phyloP scores from a whole-genome alignment of 805 yeast genomes.

The Grigorovia yakushimaensis region DNA sequence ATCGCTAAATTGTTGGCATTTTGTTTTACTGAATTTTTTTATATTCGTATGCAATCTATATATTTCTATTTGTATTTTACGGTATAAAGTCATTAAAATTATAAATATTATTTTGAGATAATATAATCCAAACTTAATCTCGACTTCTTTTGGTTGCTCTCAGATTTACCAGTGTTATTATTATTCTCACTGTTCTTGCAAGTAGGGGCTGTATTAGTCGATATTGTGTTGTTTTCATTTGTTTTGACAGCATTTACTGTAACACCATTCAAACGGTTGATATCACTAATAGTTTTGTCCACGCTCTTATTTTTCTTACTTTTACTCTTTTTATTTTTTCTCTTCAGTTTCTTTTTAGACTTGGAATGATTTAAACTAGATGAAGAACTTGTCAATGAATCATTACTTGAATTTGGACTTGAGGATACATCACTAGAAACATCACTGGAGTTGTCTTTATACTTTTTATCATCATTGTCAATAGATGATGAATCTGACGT shows the following conservation, averaged over 20 bases:
- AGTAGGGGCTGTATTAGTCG: no score
- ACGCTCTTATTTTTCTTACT: not conserved
- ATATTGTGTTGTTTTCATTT: no score
- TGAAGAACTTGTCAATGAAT: not conserved
- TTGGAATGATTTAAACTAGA: not conserved
- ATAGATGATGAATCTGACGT: not conserved
- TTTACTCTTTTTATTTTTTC: not conserved
- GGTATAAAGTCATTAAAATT: not conserved
- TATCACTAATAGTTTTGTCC: not conserved
- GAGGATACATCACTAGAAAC: not conserved
- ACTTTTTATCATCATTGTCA: not conserved
- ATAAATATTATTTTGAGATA: not conserved
- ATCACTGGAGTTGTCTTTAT: not conserved
- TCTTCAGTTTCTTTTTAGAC: not conserved
- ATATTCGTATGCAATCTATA: not conserved
- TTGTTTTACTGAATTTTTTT: no score
- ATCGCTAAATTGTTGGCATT: no score
- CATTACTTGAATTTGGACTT: not conserved
- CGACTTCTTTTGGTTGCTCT: not conserved
- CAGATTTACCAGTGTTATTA: not conserved
- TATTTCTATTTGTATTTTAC: not conserved
- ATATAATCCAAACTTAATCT: constrained; percentile 5
- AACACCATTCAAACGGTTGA: no score
- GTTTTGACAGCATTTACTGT: no score
- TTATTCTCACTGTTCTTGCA: not conserved